Conservation (phyloP, 73 alveolate genomes). For the Paramecium caudatum region DNA sequence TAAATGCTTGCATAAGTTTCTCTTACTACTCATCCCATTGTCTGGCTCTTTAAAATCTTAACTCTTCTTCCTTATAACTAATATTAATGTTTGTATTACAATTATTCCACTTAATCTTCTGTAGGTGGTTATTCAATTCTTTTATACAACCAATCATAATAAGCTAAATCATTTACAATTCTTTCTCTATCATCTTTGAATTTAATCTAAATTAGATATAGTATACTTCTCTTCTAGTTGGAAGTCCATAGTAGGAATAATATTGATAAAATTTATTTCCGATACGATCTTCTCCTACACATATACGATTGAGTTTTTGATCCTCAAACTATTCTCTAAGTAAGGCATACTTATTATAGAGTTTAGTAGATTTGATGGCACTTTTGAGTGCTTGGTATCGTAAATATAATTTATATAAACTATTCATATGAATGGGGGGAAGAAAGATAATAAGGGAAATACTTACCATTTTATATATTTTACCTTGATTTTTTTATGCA, state of each 20-base stretch:
- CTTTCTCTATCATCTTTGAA: conserved; percentile 63
- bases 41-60: neutral
- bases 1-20: conserved; percentile 37
- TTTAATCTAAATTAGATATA: neutral
- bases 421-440: conserved; percentile 31
- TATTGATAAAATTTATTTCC: conserved; percentile 67
- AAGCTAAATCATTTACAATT: conserved; percentile 74
- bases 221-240: conserved; percentile 66
- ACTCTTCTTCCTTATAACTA: neutral
- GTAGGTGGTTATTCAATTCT: conserved; percentile 64
- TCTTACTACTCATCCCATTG: conserved; percentile 11
- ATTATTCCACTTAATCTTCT: conserved; percentile 52
- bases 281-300: conserved; percentile 68
- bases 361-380: conserved; percentile 39
- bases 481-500: conserved; percentile 14
- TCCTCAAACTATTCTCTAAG: conserved; percentile 65
- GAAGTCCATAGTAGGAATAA: conserved; percentile 69
- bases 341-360: conserved; percentile 29
- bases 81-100: neutral
- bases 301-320: conserved; percentile 48
- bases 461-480: conserved; percentile 41
- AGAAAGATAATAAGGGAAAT: neutral
- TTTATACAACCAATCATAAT: conserved; percentile 54
- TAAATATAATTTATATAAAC: conserved; percentile 35
- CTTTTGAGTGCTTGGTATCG: conserved; percentile 33